These are phyloP conservation scores for Neospermospora avenae DNA, from an alignment of 2,329 filamentous ascomycete genomes.

Conservation along the genomic window DNA sequence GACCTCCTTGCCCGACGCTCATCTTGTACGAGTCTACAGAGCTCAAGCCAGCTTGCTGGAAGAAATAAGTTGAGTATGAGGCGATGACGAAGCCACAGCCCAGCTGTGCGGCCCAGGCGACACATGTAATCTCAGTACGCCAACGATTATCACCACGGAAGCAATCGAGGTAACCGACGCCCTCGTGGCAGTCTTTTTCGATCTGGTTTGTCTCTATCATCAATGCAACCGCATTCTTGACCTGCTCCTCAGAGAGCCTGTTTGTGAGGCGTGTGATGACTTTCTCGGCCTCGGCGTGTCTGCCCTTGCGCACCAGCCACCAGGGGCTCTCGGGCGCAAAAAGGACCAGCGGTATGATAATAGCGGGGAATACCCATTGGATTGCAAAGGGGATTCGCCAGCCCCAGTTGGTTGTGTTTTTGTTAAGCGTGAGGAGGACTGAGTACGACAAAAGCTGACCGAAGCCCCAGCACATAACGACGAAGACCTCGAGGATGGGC, in stretches of 20 bases:
- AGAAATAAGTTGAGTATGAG: constrained; percentile 59
- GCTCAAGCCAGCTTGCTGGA: constrained; percentile 50
- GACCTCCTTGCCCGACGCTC: constrained; percentile 39
- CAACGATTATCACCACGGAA: constrained; percentile 42
- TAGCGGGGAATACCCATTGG: constrained; percentile 45
- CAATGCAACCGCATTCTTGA: constrained; percentile 42
- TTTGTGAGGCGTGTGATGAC: too few species aligned
- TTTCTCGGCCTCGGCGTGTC: constrained; percentile 41
- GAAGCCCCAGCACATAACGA: constrained; percentile 44
- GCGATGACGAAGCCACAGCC: constrained; percentile 59
- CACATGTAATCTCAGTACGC: constrained; percentile 50
- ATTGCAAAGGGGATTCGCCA: constrained; percentile 44
- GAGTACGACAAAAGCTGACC: constrained; percentile 46
- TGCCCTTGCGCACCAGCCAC: constrained; percentile 44
- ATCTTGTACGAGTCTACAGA: constrained; percentile 45
- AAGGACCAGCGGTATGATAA: constrained; percentile 40
- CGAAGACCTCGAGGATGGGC: not conserved
- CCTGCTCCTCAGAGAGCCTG: constrained; percentile 39
- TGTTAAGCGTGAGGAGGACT: constrained; percentile 40
- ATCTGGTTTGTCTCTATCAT: constrained; percentile 53
- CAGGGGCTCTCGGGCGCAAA: constrained; percentile 47
- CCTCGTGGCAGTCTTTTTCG: constrained; percentile 41
- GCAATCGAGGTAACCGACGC: constrained; percentile 46
- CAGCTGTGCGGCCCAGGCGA: constrained; percentile 55
- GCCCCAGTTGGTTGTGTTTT: constrained; percentile 33